phyloP scores from a whole-genome alignment of 176 grass and related monocot genomes.

The Oryza officinalis region DNA sequence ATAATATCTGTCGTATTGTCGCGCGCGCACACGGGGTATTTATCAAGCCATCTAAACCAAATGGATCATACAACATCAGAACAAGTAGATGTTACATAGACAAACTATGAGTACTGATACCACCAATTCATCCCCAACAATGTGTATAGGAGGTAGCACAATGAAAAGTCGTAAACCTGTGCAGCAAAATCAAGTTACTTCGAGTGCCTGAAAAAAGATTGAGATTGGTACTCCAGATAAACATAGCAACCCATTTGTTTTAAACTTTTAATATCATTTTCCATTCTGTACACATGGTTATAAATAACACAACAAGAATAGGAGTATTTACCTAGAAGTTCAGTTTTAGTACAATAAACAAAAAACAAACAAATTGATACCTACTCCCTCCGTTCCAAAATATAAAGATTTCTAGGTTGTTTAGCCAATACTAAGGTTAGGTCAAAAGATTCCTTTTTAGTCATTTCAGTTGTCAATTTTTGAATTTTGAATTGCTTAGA shows the following conservation, averaged over 20 bases:
- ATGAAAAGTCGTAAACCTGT: background rate
- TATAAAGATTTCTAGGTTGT: too few relatives aligned
- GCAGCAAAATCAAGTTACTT: background rate
- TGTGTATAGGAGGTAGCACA: background rate
- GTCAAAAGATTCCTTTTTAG: too few relatives aligned
- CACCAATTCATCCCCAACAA: background rate
- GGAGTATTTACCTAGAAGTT: background rate
- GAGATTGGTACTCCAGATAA: background rate
- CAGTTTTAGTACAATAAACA: conserved; percentile 1
- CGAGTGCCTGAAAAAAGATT: background rate
- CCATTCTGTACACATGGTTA: background rate
- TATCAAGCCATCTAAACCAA: conserved; percentile 1
- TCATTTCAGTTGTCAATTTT: too few relatives aligned
- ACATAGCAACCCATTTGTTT: background rate
- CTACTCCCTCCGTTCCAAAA: background rate
- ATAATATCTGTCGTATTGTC: background rate
- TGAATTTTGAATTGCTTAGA: too few relatives aligned
- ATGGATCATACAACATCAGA: background rate
- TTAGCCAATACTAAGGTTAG: too few relatives aligned
- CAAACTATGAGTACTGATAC: background rate
- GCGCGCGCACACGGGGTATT: too few relatives aligned
- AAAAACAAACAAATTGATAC: background rate
- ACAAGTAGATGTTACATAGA: background rate
- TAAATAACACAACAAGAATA: background rate
- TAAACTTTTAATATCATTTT: background rate